Evolutionary conservation across 176 grass and related monocot genomes (phyloP).

Genomic region (Oryza meridionalis): DNA sequence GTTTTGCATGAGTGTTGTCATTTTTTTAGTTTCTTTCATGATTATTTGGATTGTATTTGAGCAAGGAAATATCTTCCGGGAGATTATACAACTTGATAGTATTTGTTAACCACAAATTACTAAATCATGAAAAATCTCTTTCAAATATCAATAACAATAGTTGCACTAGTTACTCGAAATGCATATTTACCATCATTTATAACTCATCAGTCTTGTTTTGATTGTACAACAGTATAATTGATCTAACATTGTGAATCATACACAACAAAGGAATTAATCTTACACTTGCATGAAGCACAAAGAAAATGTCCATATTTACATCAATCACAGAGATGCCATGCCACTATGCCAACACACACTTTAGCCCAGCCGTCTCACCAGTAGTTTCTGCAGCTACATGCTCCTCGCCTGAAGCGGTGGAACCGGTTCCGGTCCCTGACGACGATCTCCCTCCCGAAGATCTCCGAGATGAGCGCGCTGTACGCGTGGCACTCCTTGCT

Average conservation of each 20-base stretch:
- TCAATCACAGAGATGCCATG: neutral
- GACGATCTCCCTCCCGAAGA: conserved; percentile 61
- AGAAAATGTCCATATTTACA: conserved; percentile 46
- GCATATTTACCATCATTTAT: neutral
- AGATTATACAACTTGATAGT: no score
- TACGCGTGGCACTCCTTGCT: conserved; percentile 77
- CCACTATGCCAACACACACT: neutral
- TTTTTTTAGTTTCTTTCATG: no score
- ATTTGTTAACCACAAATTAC: no score
- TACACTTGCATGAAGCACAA: conserved; percentile 2
- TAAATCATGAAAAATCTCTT: no score
- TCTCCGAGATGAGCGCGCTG: conserved; percentile 56
- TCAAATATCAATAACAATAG: no score
- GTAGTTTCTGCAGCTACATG: conserved; percentile 59
- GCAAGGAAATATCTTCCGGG: no score
- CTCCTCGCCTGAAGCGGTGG: conserved; percentile 67
- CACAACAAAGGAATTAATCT: conserved; percentile 19
- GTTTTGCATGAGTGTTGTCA: no score
- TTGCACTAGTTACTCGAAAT: neutral
- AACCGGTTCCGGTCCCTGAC: conserved; percentile 72
- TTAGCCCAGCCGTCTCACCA: conserved; percentile 42
- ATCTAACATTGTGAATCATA: conserved; percentile 9
- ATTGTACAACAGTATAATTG: neutral
- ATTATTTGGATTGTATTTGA: no score
- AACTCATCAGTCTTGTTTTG: neutral